phyloP scores from a whole-genome alignment of 192 early-diverging fungal genomes.

The Backusella tuberculispora region DNA sequence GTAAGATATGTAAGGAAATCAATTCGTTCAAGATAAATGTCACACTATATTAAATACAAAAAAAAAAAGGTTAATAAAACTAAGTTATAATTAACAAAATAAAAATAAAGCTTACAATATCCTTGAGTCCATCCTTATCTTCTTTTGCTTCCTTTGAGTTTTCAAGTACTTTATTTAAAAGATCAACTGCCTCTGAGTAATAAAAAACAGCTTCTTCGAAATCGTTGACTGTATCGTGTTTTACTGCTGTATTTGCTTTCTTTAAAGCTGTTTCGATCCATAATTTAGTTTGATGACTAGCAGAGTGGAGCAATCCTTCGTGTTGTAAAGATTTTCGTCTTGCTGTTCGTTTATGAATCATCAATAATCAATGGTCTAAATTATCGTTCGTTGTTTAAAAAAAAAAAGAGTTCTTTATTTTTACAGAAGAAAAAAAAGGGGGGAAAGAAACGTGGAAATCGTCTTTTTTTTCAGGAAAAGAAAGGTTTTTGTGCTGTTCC shows the following conservation, averaged over 20 bases:
- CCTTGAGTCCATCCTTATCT: not conserved
- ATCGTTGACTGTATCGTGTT: not conserved
- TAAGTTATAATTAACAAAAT: not conserved
- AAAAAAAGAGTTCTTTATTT: not conserved
- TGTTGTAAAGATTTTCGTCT: not conserved
- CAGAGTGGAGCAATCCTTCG: not conserved
- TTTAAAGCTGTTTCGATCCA: constrained; percentile 5
- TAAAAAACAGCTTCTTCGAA: not conserved
- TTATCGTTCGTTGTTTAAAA: not conserved
- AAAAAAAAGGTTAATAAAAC: not conserved
- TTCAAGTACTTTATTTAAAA: constrained; percentile 7
- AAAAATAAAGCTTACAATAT: not conserved
- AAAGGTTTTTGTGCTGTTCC: not conserved
- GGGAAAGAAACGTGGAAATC: not conserved
- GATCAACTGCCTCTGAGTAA: not conserved
- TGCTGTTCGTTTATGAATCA: not conserved
- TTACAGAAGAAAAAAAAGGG: not conserved
- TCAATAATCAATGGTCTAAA: not conserved
- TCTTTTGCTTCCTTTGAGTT: constrained; percentile 16
- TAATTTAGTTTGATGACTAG: constrained; percentile 5
- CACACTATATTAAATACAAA: not conserved
- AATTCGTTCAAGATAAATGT: not conserved
- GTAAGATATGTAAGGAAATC: not conserved
- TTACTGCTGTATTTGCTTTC: constrained; percentile 5
- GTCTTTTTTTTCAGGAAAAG: not conserved